Conservation (phyloP, 805 yeast species). For the Wickerhamomyces silvicola region DNA sequence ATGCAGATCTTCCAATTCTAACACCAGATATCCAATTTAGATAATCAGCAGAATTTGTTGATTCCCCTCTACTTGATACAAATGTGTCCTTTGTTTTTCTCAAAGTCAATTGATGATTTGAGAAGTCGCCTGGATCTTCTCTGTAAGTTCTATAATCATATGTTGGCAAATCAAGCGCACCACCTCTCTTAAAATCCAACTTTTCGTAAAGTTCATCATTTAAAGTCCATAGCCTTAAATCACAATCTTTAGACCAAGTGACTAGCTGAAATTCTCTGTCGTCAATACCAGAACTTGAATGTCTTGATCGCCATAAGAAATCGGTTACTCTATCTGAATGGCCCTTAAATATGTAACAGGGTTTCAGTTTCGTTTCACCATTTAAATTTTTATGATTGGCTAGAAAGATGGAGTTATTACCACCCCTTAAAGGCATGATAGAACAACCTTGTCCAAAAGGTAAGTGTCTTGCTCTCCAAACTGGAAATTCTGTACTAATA, state of each 20-base stretch:
- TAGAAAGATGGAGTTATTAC: slow-evolving; percentile 43
- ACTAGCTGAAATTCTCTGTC: slow-evolving; percentile 86
- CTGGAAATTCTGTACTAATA: slow-evolving; percentile 73
- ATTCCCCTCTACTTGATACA: slow-evolving; percentile 33
- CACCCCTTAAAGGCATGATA: slow-evolving; percentile 87
- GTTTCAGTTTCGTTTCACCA: slow-evolving; percentile 35
- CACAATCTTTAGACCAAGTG: slow-evolving; percentile 90
- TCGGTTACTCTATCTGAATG: slow-evolving; percentile 84
- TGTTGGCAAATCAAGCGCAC: slow-evolving; percentile 29
- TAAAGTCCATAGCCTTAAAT: slow-evolving; percentile 76
- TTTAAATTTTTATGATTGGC: slow-evolving; percentile 22
- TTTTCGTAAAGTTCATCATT: slow-evolving; percentile 41
- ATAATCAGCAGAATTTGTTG: slow-evolving; percentile 48
- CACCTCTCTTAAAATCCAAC: slow-evolving; percentile 35
- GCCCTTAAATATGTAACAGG: slow-evolving; percentile 63
- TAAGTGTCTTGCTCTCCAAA: slow-evolving; percentile 78
- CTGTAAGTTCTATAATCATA: slow-evolving; percentile 44
- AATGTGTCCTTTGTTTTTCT: slow-evolving; percentile 33
- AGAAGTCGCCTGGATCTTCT: slow-evolving; percentile 37
- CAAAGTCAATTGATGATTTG: slow-evolving; percentile 26
- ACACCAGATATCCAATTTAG: slow-evolving; percentile 93
- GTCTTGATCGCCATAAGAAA: slow-evolving; percentile 77
- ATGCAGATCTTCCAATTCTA: slow-evolving; percentile 39
- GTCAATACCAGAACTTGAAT: slow-evolving; percentile 38
- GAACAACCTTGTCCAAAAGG: slow-evolving; percentile 90